Percentiles rank a stretch among this genome's conserved stretches.
phyloP scores from a whole-genome alignment of 352 stramenopile genomes.

The Poterioochromonas sp. region DNA sequence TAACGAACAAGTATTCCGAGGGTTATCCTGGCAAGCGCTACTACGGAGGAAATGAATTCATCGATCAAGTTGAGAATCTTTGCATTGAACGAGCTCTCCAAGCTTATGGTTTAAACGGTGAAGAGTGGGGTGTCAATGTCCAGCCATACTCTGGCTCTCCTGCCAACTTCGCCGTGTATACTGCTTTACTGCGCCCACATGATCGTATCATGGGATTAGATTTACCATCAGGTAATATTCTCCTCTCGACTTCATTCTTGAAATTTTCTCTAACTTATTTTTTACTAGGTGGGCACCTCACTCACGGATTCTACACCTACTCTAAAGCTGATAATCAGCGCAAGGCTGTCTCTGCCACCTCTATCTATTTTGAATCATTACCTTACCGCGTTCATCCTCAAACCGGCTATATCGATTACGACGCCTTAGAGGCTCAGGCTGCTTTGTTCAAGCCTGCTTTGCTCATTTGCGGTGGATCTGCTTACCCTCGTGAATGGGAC shows the following conservation, averaged over 20 bases:
- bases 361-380: slow-evolving; percentile 98
- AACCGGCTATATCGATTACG: slow-evolving; percentile 93
- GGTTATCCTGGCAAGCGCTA: slow-evolving; percentile 76
- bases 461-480: slow-evolving; percentile 91
- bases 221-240: slow-evolving; percentile 64
- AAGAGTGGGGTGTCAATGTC: slow-evolving; percentile 97
- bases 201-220: slow-evolving; percentile 99
- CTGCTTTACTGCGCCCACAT: slow-evolving; percentile 86
- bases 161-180: slow-evolving; percentile 99
- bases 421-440: slow-evolving; percentile 82
- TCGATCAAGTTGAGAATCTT: slow-evolving; percentile 89
- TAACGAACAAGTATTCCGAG: slow-evolving; percentile 99
- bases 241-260: background rate
- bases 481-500: slow-evolving; percentile 98
- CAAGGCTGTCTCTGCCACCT: slow-evolving; percentile 97
- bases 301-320: slow-evolving; percentile 69
- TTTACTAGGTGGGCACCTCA: slow-evolving; percentile 85
- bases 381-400: slow-evolving; percentile 90
- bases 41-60: slow-evolving; percentile 94
- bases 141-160: slow-evolving; percentile 91
- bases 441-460: slow-evolving; percentile 93
- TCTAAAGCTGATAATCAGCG: slow-evolving; percentile 84
- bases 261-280: background rate
- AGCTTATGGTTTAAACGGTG: slow-evolving; percentile 76
- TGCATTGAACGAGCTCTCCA: slow-evolving; percentile 85